A percentile compares a stretch with the other conserved stretches of the same genome.
These are phyloP conservation scores for Phytophthora nicotianae DNA, from an alignment of 352 stramenopile species.

Conservation along the genomic window DNA sequence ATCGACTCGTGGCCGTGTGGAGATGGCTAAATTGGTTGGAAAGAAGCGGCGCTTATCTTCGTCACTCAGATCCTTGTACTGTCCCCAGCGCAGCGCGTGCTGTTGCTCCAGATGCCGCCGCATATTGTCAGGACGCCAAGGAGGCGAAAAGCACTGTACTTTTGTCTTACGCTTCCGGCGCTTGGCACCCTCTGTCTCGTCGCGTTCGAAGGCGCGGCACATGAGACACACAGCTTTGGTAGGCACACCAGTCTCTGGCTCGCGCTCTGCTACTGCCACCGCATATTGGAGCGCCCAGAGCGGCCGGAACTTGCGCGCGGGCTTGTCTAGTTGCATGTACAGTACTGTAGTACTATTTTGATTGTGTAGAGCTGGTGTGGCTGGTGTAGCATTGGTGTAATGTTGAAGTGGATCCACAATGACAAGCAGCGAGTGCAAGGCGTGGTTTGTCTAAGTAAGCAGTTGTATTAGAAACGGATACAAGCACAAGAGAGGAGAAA, in stretches of 20 bases:
- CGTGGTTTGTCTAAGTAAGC: conserved; percentile 27
- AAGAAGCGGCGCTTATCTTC: conserved; percentile 32
- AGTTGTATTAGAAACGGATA: conserved; percentile 38
- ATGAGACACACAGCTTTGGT: conserved; percentile 27
- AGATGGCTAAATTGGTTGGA: conserved; percentile 15
- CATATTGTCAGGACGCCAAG: conserved; percentile 42
- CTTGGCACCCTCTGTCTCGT: conserved; percentile 27
- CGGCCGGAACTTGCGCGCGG: conserved; percentile 16
- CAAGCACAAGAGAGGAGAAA: conserved; percentile 25
- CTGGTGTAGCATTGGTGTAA: background rate
- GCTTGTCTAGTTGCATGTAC: background rate
- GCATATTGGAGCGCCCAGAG: conserved; percentile 28
- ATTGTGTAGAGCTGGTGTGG: conserved; percentile 4
- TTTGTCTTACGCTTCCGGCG: conserved; percentile 31
- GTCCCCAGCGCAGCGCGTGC: conserved; percentile 22
- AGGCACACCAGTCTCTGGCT: conserved; percentile 9
- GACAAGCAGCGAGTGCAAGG: background rate
- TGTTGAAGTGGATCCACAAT: conserved; percentile 1
- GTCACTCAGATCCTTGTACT: conserved; percentile 24
- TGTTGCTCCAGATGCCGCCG: conserved; percentile 36
- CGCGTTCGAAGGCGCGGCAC: conserved; percentile 26
- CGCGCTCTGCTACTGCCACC: conserved; percentile 21
- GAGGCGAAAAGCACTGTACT: conserved; percentile 31
- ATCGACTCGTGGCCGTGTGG: background rate
- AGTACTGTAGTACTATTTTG: background rate